A percentile compares a stretch with the other conserved stretches of the same genome.
Evolutionary conservation across 441 rosid species (phyloP).

Genomic region (Syzygium syzygioides): DNA sequence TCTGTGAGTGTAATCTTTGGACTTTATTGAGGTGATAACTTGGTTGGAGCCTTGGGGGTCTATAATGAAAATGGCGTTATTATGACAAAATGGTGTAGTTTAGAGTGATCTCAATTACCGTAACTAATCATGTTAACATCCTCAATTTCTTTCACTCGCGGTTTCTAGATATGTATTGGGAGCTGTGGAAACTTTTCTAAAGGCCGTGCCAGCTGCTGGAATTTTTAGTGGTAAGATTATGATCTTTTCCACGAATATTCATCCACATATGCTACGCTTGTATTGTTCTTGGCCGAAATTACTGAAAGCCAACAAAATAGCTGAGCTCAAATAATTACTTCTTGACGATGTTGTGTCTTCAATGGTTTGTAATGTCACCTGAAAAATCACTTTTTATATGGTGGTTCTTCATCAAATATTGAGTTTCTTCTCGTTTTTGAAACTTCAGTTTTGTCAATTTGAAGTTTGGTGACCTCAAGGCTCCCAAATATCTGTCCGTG

Average conservation of each 20-base stretch:
- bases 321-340: not conserved
- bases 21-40: slow-evolving; percentile 1
- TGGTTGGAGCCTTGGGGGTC: slow-evolving; percentile 10
- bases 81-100: not conserved
- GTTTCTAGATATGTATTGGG: slow-evolving; percentile 88
- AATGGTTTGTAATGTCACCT: not conserved
- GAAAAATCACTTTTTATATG: not conserved
- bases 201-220: slow-evolving; percentile 96
- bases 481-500: not conserved
- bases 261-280: not conserved
- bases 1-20: slow-evolving; percentile 63
- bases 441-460: not conserved
- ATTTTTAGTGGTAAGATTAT: slow-evolving; percentile 68
- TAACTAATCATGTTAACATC: not conserved
- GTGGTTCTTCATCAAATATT: not conserved
- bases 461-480: not conserved
- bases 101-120: not conserved
- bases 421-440: not conserved
- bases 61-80: not conserved
- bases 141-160: slow-evolving; percentile 4
- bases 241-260: not conserved
- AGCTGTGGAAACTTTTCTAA: slow-evolving; percentile 97
- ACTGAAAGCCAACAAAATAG: not conserved
- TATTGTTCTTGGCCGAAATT: not conserved
- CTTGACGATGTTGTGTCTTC: not conserved